Conservation (phyloP, 306 rosid species). For the Morella rubra region DNA sequence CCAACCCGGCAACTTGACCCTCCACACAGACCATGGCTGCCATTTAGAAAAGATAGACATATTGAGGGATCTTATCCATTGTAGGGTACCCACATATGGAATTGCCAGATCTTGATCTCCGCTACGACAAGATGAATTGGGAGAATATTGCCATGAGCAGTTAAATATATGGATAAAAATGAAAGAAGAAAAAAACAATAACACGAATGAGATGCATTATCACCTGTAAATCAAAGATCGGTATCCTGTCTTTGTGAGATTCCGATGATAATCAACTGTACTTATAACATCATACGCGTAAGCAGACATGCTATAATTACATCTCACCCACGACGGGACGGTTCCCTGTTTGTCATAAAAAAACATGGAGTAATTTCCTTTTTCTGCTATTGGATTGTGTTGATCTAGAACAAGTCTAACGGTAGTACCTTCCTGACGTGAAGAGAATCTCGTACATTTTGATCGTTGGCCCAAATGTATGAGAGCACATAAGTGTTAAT, state of each 20-base stretch:
- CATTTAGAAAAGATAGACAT: constrained; percentile 37
- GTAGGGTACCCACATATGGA: constrained; percentile 39
- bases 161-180: fast-evolving
- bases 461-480: constrained; percentile 29
- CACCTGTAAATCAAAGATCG: constrained; percentile 36
- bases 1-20: constrained; percentile 60
- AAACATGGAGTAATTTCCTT: not conserved
- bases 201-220: not conserved
- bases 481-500: constrained; percentile 10
- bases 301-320: constrained; percentile 1
- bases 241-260: not conserved
- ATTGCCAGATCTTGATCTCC: constrained; percentile 40
- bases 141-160: no score
- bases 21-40: constrained; percentile 53
- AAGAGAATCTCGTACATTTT: constrained; percentile 32
- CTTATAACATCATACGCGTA: constrained; percentile 1
- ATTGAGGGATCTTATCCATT: constrained; percentile 50
- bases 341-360: constrained; percentile 9
- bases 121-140: constrained; percentile 15
- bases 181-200: not conserved
- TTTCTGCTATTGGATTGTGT: not conserved
- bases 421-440: constrained; percentile 21
- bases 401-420: not conserved
- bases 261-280: constrained; percentile 16
- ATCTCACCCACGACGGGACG: constrained; percentile 14